phyloP scores from a whole-genome alignment of 192 early-diverging fungal genomes.

The Mortierella alpina region DNA sequence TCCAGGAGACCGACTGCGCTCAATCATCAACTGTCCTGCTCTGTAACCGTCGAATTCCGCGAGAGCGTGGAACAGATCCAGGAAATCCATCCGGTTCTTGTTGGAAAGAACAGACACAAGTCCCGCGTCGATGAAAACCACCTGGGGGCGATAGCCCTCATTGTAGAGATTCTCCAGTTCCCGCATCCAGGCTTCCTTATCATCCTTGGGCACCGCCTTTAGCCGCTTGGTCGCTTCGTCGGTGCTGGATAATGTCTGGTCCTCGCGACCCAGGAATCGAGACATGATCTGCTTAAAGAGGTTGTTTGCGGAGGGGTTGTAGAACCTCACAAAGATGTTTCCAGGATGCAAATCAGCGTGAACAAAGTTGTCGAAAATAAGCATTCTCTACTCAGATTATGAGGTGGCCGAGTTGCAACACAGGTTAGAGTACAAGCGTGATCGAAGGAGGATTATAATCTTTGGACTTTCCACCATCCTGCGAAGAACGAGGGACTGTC shows the following conservation, averaged over 20 bases:
- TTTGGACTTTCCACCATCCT: background rate
- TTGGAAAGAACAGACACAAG: slow-evolving; percentile 83
- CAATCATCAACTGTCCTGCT: slow-evolving; percentile 89
- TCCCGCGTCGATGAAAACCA: slow-evolving; percentile 93
- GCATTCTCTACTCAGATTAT: slow-evolving; percentile 74
- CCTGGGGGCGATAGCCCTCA: slow-evolving; percentile 77
- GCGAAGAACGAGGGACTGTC: slow-evolving; percentile 12
- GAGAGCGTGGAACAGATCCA: slow-evolving; percentile 91
- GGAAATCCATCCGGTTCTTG: slow-evolving; percentile 84
- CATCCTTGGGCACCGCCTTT: slow-evolving; percentile 26
- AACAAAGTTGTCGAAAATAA: slow-evolving; percentile 93
- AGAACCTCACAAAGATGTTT: slow-evolving; percentile 90
- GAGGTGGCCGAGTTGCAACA: background rate
- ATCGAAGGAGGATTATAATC: too few relatives aligned
- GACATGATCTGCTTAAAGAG: slow-evolving; percentile 59
- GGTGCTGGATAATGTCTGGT: slow-evolving; percentile 45
- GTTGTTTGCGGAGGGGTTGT: slow-evolving; percentile 67
- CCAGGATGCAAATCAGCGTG: slow-evolving; percentile 96
- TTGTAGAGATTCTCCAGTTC: slow-evolving; percentile 65
- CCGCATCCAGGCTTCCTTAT: slow-evolving; percentile 54
- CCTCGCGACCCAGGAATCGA: slow-evolving; percentile 25
- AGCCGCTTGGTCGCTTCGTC: slow-evolving; percentile 57
- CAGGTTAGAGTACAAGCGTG: too few relatives aligned
- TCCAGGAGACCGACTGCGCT: slow-evolving; percentile 81
- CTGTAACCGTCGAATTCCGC: slow-evolving; percentile 87